Evolutionary conservation across 108 stramenopile genomes (phyloP), one percentile per base, ranked within the genome.

Genomic region (Cyclotella sp.): DNA sequence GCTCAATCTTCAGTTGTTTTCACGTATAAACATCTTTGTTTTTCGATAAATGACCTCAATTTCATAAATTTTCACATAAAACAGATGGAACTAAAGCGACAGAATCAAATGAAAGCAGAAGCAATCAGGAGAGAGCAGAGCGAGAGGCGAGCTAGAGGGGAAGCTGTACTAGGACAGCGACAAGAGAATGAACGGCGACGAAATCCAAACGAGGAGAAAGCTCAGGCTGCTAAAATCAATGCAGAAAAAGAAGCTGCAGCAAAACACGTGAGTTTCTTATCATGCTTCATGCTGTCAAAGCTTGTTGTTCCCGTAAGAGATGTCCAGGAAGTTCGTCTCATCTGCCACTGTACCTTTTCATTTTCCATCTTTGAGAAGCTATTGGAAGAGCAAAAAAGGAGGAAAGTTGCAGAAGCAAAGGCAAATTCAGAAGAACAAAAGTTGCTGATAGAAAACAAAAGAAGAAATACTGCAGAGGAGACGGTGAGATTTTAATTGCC

Each of bases 41-140:
- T 49, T 9, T n/a, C n/a, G 9, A 7, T 49, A 1, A n/a, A 49
- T 49, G 15, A 1, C n/a, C 47, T 49, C 34, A 34, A 5, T 34
- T 34, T 34, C 34, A 34, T 34, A 34, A 34, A 34, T 49, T 3
- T 49, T 7, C 9, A 49, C n/a, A 22, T 57, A n/a, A 57, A 57
- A 1, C 19, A 57, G 55, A 57, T 8, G 55, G 55, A 57, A 26
- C 24, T 57, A 24, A 57, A 57, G 55, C 55, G 55, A 1, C 55
- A 57, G 24, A 57, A 57, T 24, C 55, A 57, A 57, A 57, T 57
- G 55, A 57, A 57, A 22, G 55, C 55, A 12, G 55, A 57, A 12
- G 55, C 55, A 24, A 57, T 57, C 55, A 57, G 55, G 8, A 57
- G 22, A 57, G 55, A 57, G 24, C 55, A 57, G 24, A 57, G 55